phyloP scores from a whole-genome alignment of 176 grass and related monocot genomes.

The Melocanna baccifera region DNA sequence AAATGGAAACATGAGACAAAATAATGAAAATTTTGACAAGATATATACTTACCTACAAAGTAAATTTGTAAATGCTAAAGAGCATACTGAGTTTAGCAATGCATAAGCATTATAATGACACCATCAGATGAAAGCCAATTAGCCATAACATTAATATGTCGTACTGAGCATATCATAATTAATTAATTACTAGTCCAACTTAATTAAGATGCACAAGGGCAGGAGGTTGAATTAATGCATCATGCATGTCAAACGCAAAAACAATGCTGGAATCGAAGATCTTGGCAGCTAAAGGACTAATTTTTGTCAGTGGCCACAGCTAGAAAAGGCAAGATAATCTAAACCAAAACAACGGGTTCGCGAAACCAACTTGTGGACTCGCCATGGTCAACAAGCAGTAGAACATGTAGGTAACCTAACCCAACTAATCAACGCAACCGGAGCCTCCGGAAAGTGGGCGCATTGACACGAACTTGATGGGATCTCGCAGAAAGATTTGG shows the following conservation, averaged over 20 bases:
- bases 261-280: neutral
- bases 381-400: neutral
- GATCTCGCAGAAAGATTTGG: neutral
- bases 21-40: constrained; percentile 2
- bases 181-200: neutral
- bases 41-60: neutral
- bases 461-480: neutral
- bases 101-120: neutral
- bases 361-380: neutral
- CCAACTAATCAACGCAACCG: neutral
- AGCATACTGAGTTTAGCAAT: neutral
- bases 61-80: neutral
- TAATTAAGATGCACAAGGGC: neutral
- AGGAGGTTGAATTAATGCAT: neutral
- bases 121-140: neutral
- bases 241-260: neutral
- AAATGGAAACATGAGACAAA: neutral
- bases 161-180: neutral
- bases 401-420: neutral
- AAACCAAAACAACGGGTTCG: neutral
- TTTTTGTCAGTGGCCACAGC: neutral
- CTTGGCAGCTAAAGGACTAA: neutral
- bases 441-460: neutral
- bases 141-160: neutral
- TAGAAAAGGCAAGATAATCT: neutral